phyloP scores from a whole-genome alignment of 2,329 filamentous ascomycete genomes.

The Arthrobotrys entomopaga region DNA sequence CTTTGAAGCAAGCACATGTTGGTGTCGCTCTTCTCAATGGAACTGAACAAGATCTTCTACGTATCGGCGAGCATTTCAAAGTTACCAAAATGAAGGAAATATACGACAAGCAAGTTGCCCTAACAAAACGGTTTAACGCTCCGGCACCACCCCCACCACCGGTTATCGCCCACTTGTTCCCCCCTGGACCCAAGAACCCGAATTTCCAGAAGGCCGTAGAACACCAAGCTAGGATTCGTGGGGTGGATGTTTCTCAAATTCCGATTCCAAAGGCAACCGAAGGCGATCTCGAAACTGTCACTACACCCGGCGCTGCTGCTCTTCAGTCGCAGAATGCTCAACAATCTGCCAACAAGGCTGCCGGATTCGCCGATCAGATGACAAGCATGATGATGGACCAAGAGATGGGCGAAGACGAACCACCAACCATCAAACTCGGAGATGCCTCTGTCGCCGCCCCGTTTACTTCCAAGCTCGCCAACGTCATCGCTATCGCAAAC shows the following conservation, averaged over 20 bases:
- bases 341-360: constrained; percentile 74
- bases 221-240: constrained; percentile 83
- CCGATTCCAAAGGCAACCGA: constrained; percentile 32
- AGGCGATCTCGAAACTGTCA: constrained; percentile 70
- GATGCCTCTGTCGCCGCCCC: constrained; percentile 97
- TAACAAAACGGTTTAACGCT: constrained; percentile 97
- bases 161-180: constrained; percentile 92
- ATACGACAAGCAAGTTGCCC: constrained; percentile 91
- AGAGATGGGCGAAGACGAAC: constrained; percentile 81
- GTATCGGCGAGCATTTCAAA: constrained; percentile 90
- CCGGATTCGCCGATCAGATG: constrained; percentile 84
- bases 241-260: constrained; percentile 68
- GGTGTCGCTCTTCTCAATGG: constrained; percentile 96
- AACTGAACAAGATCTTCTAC: constrained; percentile 86
- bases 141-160: constrained; percentile 89
- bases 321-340: constrained; percentile 66
- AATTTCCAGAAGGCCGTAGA: constrained; percentile 92
- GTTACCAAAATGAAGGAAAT: constrained; percentile 98
- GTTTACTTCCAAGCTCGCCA: constrained; percentile 96
- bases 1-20: constrained; percentile 96
- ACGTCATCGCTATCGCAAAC: constrained; percentile 96
- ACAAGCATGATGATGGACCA: constrained; percentile 91
- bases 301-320: constrained; percentile 73
- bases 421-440: constrained; percentile 93
- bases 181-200: constrained; percentile 89